Evolutionary conservation across 805 yeast species (phyloP), one percentile per base, ranked within the genome.

Genomic region (Schwanniomyces yamadae): DNA sequence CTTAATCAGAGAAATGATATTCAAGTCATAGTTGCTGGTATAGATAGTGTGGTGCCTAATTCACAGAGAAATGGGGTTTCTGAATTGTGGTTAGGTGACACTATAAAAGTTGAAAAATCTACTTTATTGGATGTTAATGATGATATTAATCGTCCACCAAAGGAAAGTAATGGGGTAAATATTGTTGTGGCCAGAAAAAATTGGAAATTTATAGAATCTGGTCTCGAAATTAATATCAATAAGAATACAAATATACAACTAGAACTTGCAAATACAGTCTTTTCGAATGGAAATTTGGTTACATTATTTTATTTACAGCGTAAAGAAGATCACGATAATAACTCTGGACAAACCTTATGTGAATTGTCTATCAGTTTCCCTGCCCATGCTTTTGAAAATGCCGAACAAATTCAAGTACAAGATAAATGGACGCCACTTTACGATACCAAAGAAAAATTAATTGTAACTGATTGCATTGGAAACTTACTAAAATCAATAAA

Each of bases 401-500:
- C 27, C 7, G 18, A 38, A 1, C 33, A 21, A 14, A 17, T 37
- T 9, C 19, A 22, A 1, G 22, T 46, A 23, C 23, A 33, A 25
- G 72, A 67, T 36, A 49, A 54, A 23, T 65, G 71, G 69, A 59
- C 63, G 0, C 53, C 61, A 5, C 49, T 69, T 24, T 48, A 54
- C 31, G 50, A 46, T 12, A 28, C 47, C 1, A 46, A 42, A 5
- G 51, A 45, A 8, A 53, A 52, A 20, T 60, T 77, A 34, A 40
- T 48, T 4, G 63, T 82, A 34, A 77, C 86, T 0, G 54, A 63
- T 3, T 66, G 66, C 37, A 65, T 69, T 4, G 83, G 80, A 7
- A 83, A 83, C 52, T 64, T 83, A 54, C 62, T 82, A 43, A 79
- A 80, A 52, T 47, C 68, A 5, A 70, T 83, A 40, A 73, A 83